Evolutionary conservation across 202 grass and related monocot species (phyloP).

Genomic region (Carex arenaria): DNA sequence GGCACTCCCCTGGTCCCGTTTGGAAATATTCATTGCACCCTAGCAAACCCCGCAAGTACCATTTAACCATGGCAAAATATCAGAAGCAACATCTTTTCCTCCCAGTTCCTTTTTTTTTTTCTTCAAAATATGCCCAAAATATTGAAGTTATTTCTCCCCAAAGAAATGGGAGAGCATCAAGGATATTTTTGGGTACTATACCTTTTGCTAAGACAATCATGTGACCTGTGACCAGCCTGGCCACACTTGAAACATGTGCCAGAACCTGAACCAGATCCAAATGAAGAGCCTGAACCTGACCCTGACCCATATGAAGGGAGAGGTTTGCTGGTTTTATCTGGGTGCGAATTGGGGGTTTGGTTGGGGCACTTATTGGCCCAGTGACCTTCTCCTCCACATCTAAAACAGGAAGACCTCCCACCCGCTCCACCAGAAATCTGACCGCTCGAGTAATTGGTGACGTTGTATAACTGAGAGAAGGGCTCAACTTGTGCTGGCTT

Average conservation of each 20-base stretch:
- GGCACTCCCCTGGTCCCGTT: background rate
- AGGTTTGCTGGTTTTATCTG: slow-evolving; percentile 37
- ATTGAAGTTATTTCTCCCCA: background rate
- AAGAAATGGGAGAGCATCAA: background rate
- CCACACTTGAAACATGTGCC: slow-evolving; percentile 71
- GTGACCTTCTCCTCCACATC: slow-evolving; percentile 63
- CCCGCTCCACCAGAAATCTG: slow-evolving; percentile 23
- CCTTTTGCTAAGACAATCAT: slow-evolving; percentile 48
- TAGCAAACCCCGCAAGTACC: background rate
- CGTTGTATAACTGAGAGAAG: slow-evolving; percentile 28
- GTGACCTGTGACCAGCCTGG: slow-evolving; percentile 70
- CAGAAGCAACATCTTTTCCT: background rate
- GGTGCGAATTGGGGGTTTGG: slow-evolving; percentile 39
- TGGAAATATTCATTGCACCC: background rate
- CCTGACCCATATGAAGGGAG: slow-evolving; percentile 27
- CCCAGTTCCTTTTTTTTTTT: background rate
- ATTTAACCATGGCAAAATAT: background rate
- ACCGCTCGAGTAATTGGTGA: slow-evolving; percentile 22
- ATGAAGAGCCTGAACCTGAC: background rate
- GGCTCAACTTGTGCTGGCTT: slow-evolving; percentile 25
- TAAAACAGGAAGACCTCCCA: slow-evolving; percentile 59
- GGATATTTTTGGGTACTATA: background rate
- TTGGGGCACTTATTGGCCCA: slow-evolving; percentile 73
- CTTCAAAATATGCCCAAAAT: background rate
- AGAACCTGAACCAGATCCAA: slow-evolving; percentile 12